These are phyloP conservation scores for Filobasidium floriforme DNA, from an alignment of 768 basidiomycete genomes.

Conservation along the genomic window DNA sequence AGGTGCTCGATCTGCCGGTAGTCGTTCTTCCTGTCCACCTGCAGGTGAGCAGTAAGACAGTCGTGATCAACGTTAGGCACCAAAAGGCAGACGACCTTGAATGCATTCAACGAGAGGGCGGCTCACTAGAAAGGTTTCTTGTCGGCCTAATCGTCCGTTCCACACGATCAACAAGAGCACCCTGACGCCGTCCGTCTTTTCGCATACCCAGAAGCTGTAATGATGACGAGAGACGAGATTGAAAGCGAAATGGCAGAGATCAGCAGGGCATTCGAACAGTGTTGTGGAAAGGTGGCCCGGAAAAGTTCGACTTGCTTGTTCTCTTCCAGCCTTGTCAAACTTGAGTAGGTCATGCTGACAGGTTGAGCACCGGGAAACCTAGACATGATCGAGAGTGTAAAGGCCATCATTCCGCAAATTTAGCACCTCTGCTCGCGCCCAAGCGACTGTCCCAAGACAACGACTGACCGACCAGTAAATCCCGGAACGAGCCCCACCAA, in stretches of 20 bases:
- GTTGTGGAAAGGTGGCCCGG: no score
- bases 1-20: conserved; percentile 70
- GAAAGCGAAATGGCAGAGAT: no score
- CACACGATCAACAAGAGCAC: conserved; percentile 73
- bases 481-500: background rate
- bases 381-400: background rate
- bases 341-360: conserved; percentile 3
- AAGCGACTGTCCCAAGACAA: background rate
- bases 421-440: background rate
- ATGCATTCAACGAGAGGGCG: background rate
- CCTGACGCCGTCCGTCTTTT: conserved; percentile 93
- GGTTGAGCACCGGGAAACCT: conserved; percentile 2
- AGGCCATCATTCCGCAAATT: background rate
- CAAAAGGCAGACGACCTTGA: background rate
- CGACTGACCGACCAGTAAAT: background rate
- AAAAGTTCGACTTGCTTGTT: background rate
- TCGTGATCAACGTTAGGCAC: background rate
- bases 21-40: conserved; percentile 92
- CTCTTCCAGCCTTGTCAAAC: background rate
- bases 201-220: conserved; percentile 93
- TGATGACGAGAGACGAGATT: no score
- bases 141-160: conserved; percentile 50
- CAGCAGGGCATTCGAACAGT: background rate
- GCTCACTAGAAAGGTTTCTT: conserved; percentile 67
- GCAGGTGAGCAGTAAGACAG: conserved; percentile 7